phyloP scores from a whole-genome alignment of 2,329 filamentous ascomycete genomes.

The Diaporthe ampelina region DNA sequence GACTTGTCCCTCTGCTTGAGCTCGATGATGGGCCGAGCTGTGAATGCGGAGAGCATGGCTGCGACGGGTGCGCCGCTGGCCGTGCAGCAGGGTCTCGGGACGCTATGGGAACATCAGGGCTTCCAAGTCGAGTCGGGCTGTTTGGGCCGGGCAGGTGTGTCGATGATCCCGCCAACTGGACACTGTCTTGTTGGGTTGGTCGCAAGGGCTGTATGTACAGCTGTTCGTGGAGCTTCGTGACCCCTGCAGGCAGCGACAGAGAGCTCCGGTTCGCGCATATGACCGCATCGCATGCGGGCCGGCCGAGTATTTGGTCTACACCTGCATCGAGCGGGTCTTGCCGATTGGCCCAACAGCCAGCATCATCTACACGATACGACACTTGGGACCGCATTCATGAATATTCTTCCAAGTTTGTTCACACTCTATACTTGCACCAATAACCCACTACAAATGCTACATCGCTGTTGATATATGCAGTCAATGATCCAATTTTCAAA shows the following conservation, averaged over 20 bases:
- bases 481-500: neutral
- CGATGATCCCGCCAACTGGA: neutral
- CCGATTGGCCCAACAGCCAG: constrained; percentile 24
- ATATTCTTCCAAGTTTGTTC: neutral
- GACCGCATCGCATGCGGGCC: constrained; percentile 37
- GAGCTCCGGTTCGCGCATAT: constrained; percentile 35
- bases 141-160: neutral
- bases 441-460: constrained; percentile 23
- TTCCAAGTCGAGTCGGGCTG: constrained; percentile 2
- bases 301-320: constrained; percentile 12
- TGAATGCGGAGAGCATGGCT: constrained; percentile 97
- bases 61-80: constrained; percentile 45
- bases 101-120: constrained; percentile 41
- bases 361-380: neutral
- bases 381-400: neutral
- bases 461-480: constrained; percentile 24
- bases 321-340: constrained; percentile 21
- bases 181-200: constrained; percentile 26
- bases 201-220: constrained; percentile 34
- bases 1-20: constrained; percentile 95
- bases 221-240: constrained; percentile 37
- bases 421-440: constrained; percentile 7
- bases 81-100: constrained; percentile 39
- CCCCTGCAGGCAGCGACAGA: constrained; percentile 4
- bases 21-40: constrained; percentile 96